Base-by-base conservation (phyloP, 257 asterid species). In the Eustoma russellianum region DNA sequence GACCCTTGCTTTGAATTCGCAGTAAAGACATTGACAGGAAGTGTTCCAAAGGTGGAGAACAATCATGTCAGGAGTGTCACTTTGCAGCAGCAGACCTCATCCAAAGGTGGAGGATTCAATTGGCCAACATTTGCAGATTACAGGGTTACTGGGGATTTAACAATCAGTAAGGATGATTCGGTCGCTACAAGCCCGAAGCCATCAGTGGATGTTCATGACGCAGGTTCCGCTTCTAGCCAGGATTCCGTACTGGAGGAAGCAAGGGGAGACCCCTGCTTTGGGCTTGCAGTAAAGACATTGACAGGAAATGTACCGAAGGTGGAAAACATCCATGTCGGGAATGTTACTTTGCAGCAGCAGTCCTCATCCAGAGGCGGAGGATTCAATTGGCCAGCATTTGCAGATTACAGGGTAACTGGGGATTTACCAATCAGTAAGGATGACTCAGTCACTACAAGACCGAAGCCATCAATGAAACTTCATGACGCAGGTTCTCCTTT, bases 1-100 rank as follows among this genome's bases (percentile, higher is more conserved):
- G 97, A 89, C 62, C 94, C 89, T 3, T 85, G 94, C 64, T 77
- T 86, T 48, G 82, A 73, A 55, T 85, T 83, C 28, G 87, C 88
- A 0, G 94, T 81, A 50, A 83, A 81, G 68, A 83, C 78, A 15
- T 87, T 81, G 8, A 81, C 78, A 3, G 79, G 87, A 48, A 92
- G 82, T 34, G 65, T 57, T 41, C 85, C 87, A 0, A 7, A 52
- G 17, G 30, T 24, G 30, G 66, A 54, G 48, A 66, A 55, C 16
- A n/a, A n/a, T n/a, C 50, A 43, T 30, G 41, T 69, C 2, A 58
- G 46, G 58, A 38, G 56, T 16, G 48, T 65, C 7, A 45, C 54
- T 40, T 55, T 63, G 66, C 82, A 70, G 57, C 73, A 70, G 48
- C 56, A 44, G 17, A 33, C 55, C 62, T 60, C 74, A 52, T 52